Base-by-base conservation (phyloP, 257 asterid species). In the Phtheirospermum japonicum region DNA sequence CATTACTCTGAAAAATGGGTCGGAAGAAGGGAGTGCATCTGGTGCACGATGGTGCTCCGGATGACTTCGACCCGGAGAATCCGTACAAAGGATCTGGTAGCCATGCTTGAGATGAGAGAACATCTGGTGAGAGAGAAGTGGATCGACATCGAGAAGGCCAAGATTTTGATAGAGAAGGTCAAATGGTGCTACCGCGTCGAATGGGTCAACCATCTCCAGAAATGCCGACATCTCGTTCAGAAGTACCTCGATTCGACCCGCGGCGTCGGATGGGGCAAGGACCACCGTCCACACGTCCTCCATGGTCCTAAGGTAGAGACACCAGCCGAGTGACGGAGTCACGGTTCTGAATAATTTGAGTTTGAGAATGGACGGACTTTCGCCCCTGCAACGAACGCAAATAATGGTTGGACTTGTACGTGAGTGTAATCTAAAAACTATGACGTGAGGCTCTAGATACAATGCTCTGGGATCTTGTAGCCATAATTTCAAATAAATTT, bases 211-310 rank as follows among this genome's bases (percentile, higher is more conserved):
- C 96, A 87, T 34, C 90, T 85, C 71, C 94, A 87, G 74, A 87
- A 87, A 64, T 87, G 96, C 68, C 88, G 94, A 46, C 94, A 87
- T 73, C 90, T 87, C 52, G 94, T 87, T 13, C 79, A 73, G 6
- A 90, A 79, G 81, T 87, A 87, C 67, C 88, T 87, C 33, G 94
- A 87, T 3, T 77, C 96, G 58, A 87, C 96, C 11, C 94, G 96
- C 52, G 94, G 89, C 51, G 67, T 87, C 28, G 96, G 96, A 0
- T 87, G 96, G 96, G 96, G 96, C 64, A 87, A 87, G 67, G 96
- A 87, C 53, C 83, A 77, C 46, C 90, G 96, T 58, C 94, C 90
- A 8, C 83, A 72, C 36, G 63, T 84, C 49, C 82, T 87, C 40
- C 94, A 87, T 23, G 96, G 95, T 42, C 49, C 49, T 42, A 42